Evolutionary conservation across 73 alveolate genomes (phyloP), one percentile per base, ranked within the genome.

Genomic region (Blepharisma stoltei): DNA sequence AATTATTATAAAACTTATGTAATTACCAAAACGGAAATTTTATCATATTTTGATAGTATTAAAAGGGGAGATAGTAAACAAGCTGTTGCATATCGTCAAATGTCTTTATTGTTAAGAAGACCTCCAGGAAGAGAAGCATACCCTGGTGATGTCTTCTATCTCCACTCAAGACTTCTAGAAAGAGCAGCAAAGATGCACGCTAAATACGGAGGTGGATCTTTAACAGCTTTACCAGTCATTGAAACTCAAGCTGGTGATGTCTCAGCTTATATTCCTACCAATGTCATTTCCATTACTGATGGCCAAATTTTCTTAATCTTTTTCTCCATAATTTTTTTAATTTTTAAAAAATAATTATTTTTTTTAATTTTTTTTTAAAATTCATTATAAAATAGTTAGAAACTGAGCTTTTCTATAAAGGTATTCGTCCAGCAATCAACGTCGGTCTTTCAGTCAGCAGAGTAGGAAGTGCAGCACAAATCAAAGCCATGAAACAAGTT

Each of bases 161-260:
- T 90, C 67, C 83, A 76, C 54, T 86, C 93, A 46, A 70, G 93
- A 54, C 92, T 95, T 27, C 85, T 95, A 67, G 99, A 95, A 87
- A 84, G 99, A 48, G 98, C 99, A 0, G 99, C 99, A 78, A 95
- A 95, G 91, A 86, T 95, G 91, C 78, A 86, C 82, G 93, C 67
- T 65, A 80, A 87, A 65, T 85, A 78, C 78, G 98, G 98, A 23
- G 93, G 88, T 47, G 99, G 99, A 67, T 95, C 99, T 23, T 87
- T 93, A 53, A 95, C 99, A 27, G 99, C 98, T 78, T 85, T 95
- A 71, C 99, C 99, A 38, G 93, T 95, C 79, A 94, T 95, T 81
- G 99, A 95, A 89, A 95, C 98, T 54, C 96, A 94, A 71, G 99
- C 98, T 49, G 99, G 98, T 66, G 98, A 95, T 86, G 98, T 94